Percentiles rank a stretch among this genome's conserved stretches.
These are phyloP conservation scores for Tuber indicum DNA, from an alignment of 495 filamentous ascomycete genomes.

Conservation along the genomic window DNA sequence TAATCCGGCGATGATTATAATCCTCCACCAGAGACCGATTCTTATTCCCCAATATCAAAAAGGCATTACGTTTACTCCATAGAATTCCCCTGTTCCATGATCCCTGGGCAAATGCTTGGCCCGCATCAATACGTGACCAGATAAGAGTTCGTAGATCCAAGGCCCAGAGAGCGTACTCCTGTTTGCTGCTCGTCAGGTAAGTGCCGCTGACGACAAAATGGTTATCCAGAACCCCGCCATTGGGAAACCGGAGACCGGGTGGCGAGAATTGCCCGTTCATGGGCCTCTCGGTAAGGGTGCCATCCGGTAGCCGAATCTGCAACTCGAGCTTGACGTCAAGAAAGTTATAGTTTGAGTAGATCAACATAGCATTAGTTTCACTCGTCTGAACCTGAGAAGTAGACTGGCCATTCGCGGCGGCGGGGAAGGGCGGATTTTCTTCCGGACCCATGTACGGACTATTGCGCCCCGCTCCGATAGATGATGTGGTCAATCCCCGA, in stretches of 20 bases:
- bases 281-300: slow-evolving; percentile 73
- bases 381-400: slow-evolving; percentile 33
- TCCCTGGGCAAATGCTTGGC: slow-evolving; percentile 84
- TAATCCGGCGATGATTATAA: slow-evolving; percentile 95
- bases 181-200: slow-evolving; percentile 92
- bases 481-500: slow-evolving; percentile 54
- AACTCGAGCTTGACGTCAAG: slow-evolving; percentile 92
- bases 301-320: slow-evolving; percentile 78
- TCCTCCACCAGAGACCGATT: slow-evolving; percentile 93
- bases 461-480: slow-evolving; percentile 56
- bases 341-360: slow-evolving; percentile 99
- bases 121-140: slow-evolving; percentile 93
- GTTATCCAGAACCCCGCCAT: slow-evolving; percentile 85
- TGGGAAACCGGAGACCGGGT: slow-evolving; percentile 88
- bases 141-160: slow-evolving; percentile 78
- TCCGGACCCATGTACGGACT: slow-evolving; percentile 31
- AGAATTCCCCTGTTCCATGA: slow-evolving; percentile 94
- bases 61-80: slow-evolving; percentile 86
- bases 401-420: slow-evolving; percentile 32
- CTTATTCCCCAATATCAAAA: slow-evolving; percentile 89
- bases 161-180: slow-evolving; percentile 97
- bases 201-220: slow-evolving; percentile 97
- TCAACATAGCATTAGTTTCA: slow-evolving; percentile 76
- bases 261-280: slow-evolving; percentile 85
- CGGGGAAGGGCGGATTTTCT: slow-evolving; percentile 28